Conservation (phyloP, 257 asterid genomes). For the Plantago elongata region DNA sequence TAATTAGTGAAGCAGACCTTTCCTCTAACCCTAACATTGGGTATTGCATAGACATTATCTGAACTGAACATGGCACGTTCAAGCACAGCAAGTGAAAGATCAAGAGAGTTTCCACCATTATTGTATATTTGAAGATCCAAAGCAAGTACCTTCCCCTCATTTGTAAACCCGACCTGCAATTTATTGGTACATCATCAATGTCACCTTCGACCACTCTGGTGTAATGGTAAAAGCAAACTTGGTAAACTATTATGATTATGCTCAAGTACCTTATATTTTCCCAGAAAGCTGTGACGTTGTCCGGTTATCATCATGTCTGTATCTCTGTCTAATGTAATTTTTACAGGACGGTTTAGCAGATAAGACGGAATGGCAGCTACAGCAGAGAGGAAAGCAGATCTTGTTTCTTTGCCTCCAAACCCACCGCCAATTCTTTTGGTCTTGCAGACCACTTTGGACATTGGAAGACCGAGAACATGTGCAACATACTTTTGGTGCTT, state of each 20-base stretch:
- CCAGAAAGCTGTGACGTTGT: slow-evolving; percentile 93
- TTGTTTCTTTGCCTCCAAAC: slow-evolving; percentile 97
- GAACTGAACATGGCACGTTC: slow-evolving; percentile 98
- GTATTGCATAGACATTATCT: slow-evolving; percentile 85
- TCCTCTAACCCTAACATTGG: slow-evolving; percentile 71
- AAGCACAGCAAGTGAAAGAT: slow-evolving; percentile 82
- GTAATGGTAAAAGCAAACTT: slow-evolving; percentile 1
- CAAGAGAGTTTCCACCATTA: slow-evolving; percentile 91
- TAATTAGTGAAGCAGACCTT: slow-evolving; percentile 86
- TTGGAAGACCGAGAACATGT: slow-evolving; percentile 85
- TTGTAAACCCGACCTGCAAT: slow-evolving; percentile 79
- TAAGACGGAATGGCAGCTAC: slow-evolving; percentile 86
- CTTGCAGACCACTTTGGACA: slow-evolving; percentile 97
- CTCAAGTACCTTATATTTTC: slow-evolving; percentile 71
- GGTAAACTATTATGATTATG: not conserved
- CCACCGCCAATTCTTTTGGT: slow-evolving; percentile 98
- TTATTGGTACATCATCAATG: slow-evolving; percentile 16
- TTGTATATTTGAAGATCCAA: slow-evolving; percentile 83
- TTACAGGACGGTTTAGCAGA: slow-evolving; percentile 80
- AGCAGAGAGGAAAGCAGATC: slow-evolving; percentile 79
- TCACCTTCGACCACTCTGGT: not conserved
- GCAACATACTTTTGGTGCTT: slow-evolving; percentile 90
- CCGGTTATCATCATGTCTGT: slow-evolving; percentile 90
- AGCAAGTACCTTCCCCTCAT: slow-evolving; percentile 78
- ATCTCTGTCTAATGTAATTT: slow-evolving; percentile 80